These are phyloP conservation scores for Septoria petroselini DNA, from an alignment of 2,329 filamentous ascomycete species.

Conservation along the genomic window DNA sequence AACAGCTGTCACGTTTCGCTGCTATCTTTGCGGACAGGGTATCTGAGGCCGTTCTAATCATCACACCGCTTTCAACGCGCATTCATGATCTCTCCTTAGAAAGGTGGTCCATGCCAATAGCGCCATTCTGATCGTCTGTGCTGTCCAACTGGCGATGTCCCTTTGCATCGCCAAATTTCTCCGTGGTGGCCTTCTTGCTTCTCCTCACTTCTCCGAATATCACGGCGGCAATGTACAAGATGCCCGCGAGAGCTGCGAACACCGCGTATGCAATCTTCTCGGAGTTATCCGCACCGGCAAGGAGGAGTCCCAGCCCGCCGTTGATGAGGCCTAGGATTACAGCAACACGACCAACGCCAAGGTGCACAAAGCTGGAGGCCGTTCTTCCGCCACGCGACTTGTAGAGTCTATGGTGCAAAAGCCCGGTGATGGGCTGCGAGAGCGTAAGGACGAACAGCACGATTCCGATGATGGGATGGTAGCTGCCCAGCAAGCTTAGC, in stretches of 20 bases:
- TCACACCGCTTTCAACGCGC: neutral
- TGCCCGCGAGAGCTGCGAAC: slow-evolving; percentile 48
- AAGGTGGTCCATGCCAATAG: neutral
- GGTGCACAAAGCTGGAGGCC: slow-evolving; percentile 44
- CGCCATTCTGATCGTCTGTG: neutral
- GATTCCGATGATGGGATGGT: slow-evolving; percentile 55
- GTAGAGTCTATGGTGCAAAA: slow-evolving; percentile 53
- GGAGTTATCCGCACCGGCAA: slow-evolving; percentile 41
- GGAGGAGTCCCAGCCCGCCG: slow-evolving; percentile 53
- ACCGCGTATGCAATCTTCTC: slow-evolving; percentile 45
- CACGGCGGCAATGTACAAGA: slow-evolving; percentile 41
- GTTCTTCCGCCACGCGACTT: slow-evolving; percentile 47
- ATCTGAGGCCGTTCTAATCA: no score
- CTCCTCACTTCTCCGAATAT: slow-evolving; percentile 33
- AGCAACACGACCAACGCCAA: slow-evolving; percentile 37
- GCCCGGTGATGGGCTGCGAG: slow-evolving; percentile 54
- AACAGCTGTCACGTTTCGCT: no score
- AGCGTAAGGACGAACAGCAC: slow-evolving; percentile 51
- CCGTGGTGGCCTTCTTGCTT: slow-evolving; percentile 1
- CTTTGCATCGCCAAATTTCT: slow-evolving; percentile 1
- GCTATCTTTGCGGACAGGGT: no score
- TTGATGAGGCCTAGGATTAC: slow-evolving; percentile 56
- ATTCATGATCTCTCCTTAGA: slow-evolving; percentile 2
- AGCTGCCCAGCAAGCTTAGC: slow-evolving; percentile 38
- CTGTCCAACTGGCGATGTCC: slow-evolving; percentile 11